These are phyloP conservation scores for Gaeumannomyces sp. DNA, from an alignment of 2,329 filamentous ascomycete species.

Conservation along the genomic window DNA sequence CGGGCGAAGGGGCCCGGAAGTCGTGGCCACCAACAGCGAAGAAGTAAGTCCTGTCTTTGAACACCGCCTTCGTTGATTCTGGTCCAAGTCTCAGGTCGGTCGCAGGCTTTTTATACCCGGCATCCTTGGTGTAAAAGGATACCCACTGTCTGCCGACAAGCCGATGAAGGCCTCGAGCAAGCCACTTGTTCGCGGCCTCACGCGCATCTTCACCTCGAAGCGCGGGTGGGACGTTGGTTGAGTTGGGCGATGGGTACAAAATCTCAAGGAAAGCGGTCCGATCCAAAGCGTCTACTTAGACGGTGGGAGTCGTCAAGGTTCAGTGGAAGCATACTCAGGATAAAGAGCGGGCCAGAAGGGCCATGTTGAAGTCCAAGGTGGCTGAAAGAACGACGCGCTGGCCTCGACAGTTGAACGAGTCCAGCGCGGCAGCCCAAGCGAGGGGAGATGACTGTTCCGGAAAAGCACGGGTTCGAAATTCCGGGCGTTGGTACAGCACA, in stretches of 20 bases:
- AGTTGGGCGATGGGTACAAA: conserved; percentile 38
- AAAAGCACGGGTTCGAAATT: conserved; percentile 38
- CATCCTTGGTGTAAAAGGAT: conserved; percentile 38
- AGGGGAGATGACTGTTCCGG: conserved; percentile 38
- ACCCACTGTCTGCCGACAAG: conserved; percentile 42
- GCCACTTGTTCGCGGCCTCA: conserved; percentile 34
- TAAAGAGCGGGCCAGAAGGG: conserved; percentile 35
- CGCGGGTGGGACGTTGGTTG: conserved; percentile 21
- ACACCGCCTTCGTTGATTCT: conserved; percentile 22
- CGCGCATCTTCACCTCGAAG: conserved; percentile 27
- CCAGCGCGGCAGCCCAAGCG: conserved; percentile 40
- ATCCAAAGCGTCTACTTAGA: conserved; percentile 47
- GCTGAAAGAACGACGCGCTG: conserved; percentile 38
- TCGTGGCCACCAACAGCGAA: conserved; percentile 48
- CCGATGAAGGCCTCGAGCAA: conserved; percentile 30
- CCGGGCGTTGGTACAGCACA: conserved; percentile 30
- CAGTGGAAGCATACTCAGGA: conserved; percentile 41
- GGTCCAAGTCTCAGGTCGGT: conserved; percentile 27
- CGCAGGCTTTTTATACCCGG: conserved; percentile 29
- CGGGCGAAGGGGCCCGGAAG: conserved; percentile 24
- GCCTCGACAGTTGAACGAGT: conserved; percentile 25
- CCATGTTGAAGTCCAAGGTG: conserved; percentile 30
- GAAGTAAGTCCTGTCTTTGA: conserved; percentile 41
- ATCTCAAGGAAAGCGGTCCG: conserved; percentile 54
- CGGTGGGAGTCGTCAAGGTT: conserved; percentile 44